Base-by-base conservation (phyloP, 2,329 filamentous ascomycete species). In the Aspergillus ochraceus region DNA sequence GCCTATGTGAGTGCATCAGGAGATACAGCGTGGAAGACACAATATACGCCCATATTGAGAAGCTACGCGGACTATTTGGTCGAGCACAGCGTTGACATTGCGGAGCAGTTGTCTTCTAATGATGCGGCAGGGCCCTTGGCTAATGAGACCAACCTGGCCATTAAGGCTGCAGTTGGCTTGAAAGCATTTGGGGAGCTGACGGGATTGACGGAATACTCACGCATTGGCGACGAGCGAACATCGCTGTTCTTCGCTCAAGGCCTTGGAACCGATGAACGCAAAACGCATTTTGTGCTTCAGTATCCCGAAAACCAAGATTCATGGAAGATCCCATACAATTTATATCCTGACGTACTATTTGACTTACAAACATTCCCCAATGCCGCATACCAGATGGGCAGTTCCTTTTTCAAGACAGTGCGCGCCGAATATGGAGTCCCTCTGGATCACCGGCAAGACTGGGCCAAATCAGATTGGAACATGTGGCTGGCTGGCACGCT, bases 131-230 rank as follows among this genome's bases (percentile, higher is more conserved):
- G 77, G 1, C 66, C 70, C 9, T 68, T 76, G 5, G 68, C 75
- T 10, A 81, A 81, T 53, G 76, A 81, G 62, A 82, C 80, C 6
- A 78, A 78, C 56, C 73, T 82, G 3, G 79, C 79, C 5, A 76
- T 81, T 63, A 81, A 81, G 64, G 74, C 79, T 3, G 78, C 79
- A 6, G 74, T 83, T 8, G 80, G 75, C 0, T 71, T 83, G n/a
- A 76, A 75, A 36, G 79, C 80, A 17, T 81, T 77, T 58, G 77
- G 78, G 11, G 64, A 71, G 46, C 63, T 81, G 39, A 76, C 73
- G 19, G 73, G 73, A 2, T 58, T 74, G 17, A 56, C 55, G 0
- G 72, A 74, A 50, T 81, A 80, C 61, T 74, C 75, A 2, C 63
- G 64, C 4, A 67, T 71, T 45, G 78, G 74, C 2, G 64, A 72